These are phyloP conservation scores for Saccharum hybrid DNA, from an alignment of 202 grass and related monocot genomes.

Conservation along the genomic window DNA sequence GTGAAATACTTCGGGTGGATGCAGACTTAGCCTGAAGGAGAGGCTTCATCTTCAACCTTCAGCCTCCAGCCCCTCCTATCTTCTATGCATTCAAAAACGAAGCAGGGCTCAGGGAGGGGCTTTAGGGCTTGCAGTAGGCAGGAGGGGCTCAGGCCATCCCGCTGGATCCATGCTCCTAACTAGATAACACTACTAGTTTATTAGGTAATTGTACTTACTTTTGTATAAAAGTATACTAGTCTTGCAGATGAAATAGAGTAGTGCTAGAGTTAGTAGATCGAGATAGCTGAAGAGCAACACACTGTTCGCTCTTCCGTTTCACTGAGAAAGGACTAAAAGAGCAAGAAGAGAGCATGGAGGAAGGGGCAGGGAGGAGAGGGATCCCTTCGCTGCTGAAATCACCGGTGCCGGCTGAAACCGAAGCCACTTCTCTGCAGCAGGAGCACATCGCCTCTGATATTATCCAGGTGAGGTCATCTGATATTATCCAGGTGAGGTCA, in stretches of 20 bases:
- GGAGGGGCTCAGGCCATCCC: background rate
- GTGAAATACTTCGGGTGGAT: background rate
- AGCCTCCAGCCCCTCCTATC: background rate
- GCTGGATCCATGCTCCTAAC: too few species aligned
- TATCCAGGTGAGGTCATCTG: slow-evolving; percentile 37
- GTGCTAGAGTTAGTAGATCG: background rate
- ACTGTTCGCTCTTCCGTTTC: background rate
- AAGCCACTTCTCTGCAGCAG: background rate
- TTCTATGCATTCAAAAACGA: background rate
- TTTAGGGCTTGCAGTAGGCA: background rate
- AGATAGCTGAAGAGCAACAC: background rate
- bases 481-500: too few species aligned
- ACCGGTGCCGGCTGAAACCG: background rate
- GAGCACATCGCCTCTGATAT: slow-evolving; percentile 52
- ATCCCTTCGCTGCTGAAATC: slow-evolving; percentile 40
- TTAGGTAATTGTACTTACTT: background rate
- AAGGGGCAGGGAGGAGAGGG: slow-evolving; percentile 35
- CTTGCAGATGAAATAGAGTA: background rate
- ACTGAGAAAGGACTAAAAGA: background rate
- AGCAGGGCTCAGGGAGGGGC: background rate
- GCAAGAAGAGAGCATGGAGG: slow-evolving; percentile 24
- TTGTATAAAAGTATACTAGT: background rate
- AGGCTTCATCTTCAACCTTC: background rate
- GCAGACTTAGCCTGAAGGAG: background rate
- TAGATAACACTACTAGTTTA: background rate